Percentiles rank a stretch among this genome's conserved stretches.
These are phyloP conservation scores for Fusarium caatingaense DNA, from an alignment of 2,329 filamentous ascomycete genomes.

Conservation along the genomic window DNA sequence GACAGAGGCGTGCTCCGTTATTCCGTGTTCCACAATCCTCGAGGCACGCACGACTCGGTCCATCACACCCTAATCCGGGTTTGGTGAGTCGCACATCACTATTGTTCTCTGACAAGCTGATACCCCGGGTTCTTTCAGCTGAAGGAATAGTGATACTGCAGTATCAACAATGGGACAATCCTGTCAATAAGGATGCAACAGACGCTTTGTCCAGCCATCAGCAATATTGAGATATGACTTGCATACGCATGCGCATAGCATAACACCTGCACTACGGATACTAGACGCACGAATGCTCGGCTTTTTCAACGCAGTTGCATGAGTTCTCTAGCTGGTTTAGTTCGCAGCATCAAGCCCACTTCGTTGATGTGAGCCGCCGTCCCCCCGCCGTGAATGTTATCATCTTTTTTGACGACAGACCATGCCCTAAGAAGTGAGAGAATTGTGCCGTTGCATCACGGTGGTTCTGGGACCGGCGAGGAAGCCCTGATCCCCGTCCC, in stretches of 20 bases:
- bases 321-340: conserved; percentile 34
- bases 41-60: conserved; percentile 30
- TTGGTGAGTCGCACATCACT: conserved; percentile 32
- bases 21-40: conserved; percentile 27
- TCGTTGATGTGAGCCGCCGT: conserved; percentile 28
- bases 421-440: conserved; percentile 7
- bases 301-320: conserved; percentile 38
- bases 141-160: conserved; percentile 36
- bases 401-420: conserved; percentile 1
- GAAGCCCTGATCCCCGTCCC: conserved; percentile 18
- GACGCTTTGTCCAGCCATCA: conserved; percentile 33
- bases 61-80: conserved; percentile 33
- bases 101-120: conserved; percentile 36
- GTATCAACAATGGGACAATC: conserved; percentile 34
- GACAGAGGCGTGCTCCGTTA: conserved; percentile 34
- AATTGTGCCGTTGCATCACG: conserved; percentile 6
- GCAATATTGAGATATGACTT: conserved; percentile 38
- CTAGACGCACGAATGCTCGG: conserved; percentile 33
- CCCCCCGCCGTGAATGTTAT: conserved; percentile 23
- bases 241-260: conserved; percentile 36
- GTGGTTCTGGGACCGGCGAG: background rate
- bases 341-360: conserved; percentile 29
- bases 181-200: conserved; percentile 40
- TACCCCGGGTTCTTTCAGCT: conserved; percentile 34
- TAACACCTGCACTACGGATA: conserved; percentile 22